A percentile compares a stretch with the other conserved stretches of the same genome.
These are phyloP conservation scores for Aspergillus homomorphus DNA, from an alignment of 495 filamentous ascomycete species.

Conservation along the genomic window DNA sequence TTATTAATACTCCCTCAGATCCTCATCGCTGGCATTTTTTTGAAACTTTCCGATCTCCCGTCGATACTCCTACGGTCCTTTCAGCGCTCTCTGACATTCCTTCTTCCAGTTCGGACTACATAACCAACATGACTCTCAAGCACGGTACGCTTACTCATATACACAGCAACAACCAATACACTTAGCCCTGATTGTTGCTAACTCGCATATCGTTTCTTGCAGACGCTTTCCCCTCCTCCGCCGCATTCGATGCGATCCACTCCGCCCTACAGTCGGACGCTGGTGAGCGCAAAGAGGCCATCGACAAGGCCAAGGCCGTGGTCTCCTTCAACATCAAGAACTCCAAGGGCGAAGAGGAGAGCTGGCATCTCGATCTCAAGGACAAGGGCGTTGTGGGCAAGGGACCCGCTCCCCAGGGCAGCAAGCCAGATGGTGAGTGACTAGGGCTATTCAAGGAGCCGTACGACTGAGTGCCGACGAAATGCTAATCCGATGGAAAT, in stretches of 20 bases:
- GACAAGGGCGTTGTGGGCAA: conserved; percentile 77
- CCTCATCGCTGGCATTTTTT: conserved; percentile 2
- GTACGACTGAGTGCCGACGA: conserved; percentile 7
- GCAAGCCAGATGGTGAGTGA: conserved; percentile 76
- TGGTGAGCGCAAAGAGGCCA: conserved; percentile 77
- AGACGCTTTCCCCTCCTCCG: conserved; percentile 90
- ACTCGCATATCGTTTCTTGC: conserved; percentile 15
- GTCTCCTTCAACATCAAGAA: conserved; percentile 95
- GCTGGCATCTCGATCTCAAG: conserved; percentile 96
- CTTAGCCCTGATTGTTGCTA: conserved; percentile 10
- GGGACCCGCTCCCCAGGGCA: conserved; percentile 61
- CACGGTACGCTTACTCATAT: conserved; percentile 53
- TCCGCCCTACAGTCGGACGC: conserved; percentile 63
- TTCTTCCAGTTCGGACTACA: not conserved
- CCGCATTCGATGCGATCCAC: conserved; percentile 87
- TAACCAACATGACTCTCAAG: conserved; percentile 73
- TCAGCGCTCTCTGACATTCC: not conserved
- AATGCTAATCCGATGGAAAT: conserved; percentile 2
- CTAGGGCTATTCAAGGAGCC: not conserved
- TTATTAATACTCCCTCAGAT: conserved; percentile 16
- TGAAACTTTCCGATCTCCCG: not conserved
- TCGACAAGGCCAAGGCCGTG: conserved; percentile 81
- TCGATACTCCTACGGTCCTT: conserved; percentile 7
- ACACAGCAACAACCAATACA: conserved; percentile 3
- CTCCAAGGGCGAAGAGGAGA: conserved; percentile 66